Evolutionary conservation across 352 stramenopile species (phyloP).

Genomic region (Aphanomyces astaci): DNA sequence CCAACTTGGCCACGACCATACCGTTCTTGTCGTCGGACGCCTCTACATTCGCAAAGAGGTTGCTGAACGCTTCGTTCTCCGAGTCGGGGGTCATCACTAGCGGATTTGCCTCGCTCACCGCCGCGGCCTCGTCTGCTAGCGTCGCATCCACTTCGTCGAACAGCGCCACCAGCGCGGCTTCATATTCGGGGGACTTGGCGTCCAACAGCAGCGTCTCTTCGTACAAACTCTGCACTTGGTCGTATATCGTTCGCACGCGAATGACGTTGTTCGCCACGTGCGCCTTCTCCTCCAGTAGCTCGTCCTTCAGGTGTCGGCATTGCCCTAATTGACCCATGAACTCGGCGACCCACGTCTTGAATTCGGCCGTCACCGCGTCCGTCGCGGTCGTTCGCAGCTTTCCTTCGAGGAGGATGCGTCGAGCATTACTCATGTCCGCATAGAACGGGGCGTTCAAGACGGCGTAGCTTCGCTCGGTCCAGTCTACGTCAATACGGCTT

Average conservation of each 20-base stretch:
- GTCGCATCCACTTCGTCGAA: conserved; percentile 51
- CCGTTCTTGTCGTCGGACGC: conserved; percentile 37
- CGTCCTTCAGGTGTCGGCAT: conserved; percentile 40
- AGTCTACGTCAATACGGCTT: conserved; percentile 5
- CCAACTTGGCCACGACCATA: conserved; percentile 50
- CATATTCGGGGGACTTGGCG: conserved; percentile 44
- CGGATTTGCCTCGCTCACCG: conserved; percentile 43
- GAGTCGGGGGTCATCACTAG: conserved; percentile 43
- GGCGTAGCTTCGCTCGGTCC: conserved; percentile 45
- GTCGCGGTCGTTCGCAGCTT: not conserved
- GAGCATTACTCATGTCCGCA: conserved; percentile 11
- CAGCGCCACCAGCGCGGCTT: conserved; percentile 34
- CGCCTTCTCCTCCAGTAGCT: conserved; percentile 53
- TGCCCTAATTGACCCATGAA: conserved; percentile 11
- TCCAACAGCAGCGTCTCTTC: conserved; percentile 39
- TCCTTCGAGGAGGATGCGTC: conserved; percentile 3
- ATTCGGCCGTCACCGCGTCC: not conserved
- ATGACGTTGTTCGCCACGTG: conserved; percentile 45
- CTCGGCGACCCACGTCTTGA: conserved; percentile 5
- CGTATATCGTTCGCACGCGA: conserved; percentile 55
- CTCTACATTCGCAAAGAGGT: conserved; percentile 50
- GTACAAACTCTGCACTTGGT: conserved; percentile 30
- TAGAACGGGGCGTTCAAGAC: conserved; percentile 30
- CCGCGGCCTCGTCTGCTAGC: conserved; percentile 41
- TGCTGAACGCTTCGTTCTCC: conserved; percentile 56